Evolutionary conservation across 352 stramenopile species (phyloP).

Genomic region (Phytophthora palmivora): DNA sequence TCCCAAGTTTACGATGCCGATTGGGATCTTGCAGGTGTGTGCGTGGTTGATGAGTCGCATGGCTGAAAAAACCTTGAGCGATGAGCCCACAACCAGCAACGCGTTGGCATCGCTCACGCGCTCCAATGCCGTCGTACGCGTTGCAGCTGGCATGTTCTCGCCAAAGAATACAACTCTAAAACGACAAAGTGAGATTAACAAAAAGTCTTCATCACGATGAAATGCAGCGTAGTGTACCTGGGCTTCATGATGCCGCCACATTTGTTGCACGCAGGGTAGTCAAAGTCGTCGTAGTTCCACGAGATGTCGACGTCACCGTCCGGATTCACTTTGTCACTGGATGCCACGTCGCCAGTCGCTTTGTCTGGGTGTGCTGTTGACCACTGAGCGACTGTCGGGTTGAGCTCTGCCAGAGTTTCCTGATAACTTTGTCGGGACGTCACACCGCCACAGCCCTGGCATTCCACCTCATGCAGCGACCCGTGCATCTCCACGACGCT

Average conservation of each 20-base stretch:
- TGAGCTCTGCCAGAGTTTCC: slow-evolving; percentile 76
- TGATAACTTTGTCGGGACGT: slow-evolving; percentile 89
- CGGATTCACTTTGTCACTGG: slow-evolving; percentile 81
- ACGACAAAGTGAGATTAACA: slow-evolving; percentile 1
- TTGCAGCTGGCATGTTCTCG: slow-evolving; percentile 90
- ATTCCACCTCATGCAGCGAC: slow-evolving; percentile 89
- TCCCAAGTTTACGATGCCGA: slow-evolving; percentile 91
- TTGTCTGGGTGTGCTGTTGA: slow-evolving; percentile 38
- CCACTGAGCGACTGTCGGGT: slow-evolving; percentile 72
- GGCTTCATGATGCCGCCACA: slow-evolving; percentile 88
- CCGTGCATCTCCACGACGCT: slow-evolving; percentile 96
- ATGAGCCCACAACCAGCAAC: slow-evolving; percentile 94
- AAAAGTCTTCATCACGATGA: slow-evolving; percentile 1
- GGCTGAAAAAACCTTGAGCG: slow-evolving; percentile 94
- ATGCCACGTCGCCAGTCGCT: slow-evolving; percentile 64
- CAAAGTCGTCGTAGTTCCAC: slow-evolving; percentile 87
- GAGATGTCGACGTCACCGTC: slow-evolving; percentile 94
- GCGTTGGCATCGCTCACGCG: slow-evolving; percentile 85
- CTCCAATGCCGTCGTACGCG: slow-evolving; percentile 74
- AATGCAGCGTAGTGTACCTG: slow-evolving; percentile 44
- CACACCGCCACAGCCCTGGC: slow-evolving; percentile 72
- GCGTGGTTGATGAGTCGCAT: slow-evolving; percentile 93
- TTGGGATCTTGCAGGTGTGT: slow-evolving; percentile 60
- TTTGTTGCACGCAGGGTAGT: slow-evolving; percentile 69
- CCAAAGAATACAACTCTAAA: slow-evolving; percentile 97